Evolutionary conservation across 176 grass and related monocot species (phyloP).

Genomic region (Triticum monococcum): DNA sequence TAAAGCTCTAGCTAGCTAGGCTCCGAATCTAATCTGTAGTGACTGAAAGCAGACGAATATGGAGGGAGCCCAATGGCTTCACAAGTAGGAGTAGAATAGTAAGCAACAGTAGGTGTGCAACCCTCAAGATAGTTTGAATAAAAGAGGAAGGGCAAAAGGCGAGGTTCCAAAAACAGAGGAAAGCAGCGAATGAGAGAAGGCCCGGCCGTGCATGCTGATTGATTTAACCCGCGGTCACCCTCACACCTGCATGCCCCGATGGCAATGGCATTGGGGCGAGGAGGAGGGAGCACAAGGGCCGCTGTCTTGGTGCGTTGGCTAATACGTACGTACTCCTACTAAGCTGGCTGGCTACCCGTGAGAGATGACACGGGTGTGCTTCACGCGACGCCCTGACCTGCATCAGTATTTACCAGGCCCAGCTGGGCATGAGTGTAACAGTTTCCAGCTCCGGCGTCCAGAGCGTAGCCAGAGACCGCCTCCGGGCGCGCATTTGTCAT

Average conservation of each 20-base stretch:
- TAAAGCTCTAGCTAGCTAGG: not conserved
- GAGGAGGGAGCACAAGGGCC: slow-evolving; percentile 14
- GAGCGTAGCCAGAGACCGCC: slow-evolving; percentile 14
- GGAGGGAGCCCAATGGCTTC: slow-evolving; percentile 7
- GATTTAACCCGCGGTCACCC: not conserved
- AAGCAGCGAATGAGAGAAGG: slow-evolving; percentile 29
- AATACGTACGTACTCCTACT: not conserved
- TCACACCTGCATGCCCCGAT: not conserved
- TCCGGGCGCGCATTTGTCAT: not conserved
- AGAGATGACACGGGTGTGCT: not conserved
- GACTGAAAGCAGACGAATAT: not conserved
- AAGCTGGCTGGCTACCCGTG: slow-evolving; percentile 10
- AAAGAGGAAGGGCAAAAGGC: not conserved
- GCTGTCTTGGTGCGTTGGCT: not conserved
- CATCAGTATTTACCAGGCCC: not conserved
- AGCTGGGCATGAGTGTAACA: not conserved
- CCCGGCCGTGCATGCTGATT: not conserved
- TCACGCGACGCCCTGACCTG: not conserved
- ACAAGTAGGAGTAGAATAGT: no score
- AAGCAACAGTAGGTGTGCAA: no score
- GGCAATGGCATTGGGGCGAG: not conserved
- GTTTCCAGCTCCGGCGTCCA: slow-evolving; percentile 2
- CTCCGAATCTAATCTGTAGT: not conserved
- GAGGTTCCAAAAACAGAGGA: slow-evolving; percentile 27
- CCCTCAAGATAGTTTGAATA: no score